These are phyloP conservation scores for Clarkia xantiana DNA, from an alignment of 345 rosid species.

Conservation along the genomic window DNA sequence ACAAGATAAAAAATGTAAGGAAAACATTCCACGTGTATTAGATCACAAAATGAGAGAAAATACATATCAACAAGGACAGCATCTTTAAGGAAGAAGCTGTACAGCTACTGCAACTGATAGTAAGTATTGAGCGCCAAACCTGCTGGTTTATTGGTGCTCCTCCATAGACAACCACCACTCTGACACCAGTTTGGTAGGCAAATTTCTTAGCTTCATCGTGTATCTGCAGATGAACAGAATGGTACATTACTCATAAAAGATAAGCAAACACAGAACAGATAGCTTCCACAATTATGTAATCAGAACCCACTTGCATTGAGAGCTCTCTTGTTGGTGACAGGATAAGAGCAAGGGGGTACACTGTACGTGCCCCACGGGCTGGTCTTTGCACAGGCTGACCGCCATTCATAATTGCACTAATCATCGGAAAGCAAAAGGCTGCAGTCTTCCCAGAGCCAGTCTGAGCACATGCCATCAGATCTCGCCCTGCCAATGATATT, in stretches of 20 bases:
- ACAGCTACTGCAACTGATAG: neutral
- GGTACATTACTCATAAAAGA: neutral
- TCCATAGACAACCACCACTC: slow-evolving; percentile 95
- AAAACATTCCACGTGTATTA: too few species aligned
- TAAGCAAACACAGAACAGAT: neutral
- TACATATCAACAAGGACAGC: neutral
- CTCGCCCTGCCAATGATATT: slow-evolving; percentile 66
- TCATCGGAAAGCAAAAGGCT: slow-evolving; percentile 92
- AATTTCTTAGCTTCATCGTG: slow-evolving; percentile 96
- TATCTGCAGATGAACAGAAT: slow-evolving; percentile 34
- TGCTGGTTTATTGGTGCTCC: slow-evolving; percentile 92
- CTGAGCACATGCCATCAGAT: slow-evolving; percentile 99
- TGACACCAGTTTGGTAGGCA: slow-evolving; percentile 94
- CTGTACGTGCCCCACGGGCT: slow-evolving; percentile 64
- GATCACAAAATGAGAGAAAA: too few species aligned
- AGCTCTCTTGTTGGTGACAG: slow-evolving; percentile 97
- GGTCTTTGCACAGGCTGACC: slow-evolving; percentile 67
- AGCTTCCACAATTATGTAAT: neutral
- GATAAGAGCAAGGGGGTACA: slow-evolving; percentile 82
- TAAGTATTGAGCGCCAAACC: slow-evolving; percentile 23
- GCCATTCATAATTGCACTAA: slow-evolving; percentile 79
- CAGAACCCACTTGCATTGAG: slow-evolving; percentile 63
- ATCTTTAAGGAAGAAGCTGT: neutral
- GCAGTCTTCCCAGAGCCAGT: slow-evolving; percentile 99
- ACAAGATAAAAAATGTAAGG: too few species aligned